Evolutionary conservation across 2,329 filamentous ascomycete species (phyloP), one percentile per base, ranked within the genome.

Genomic region (Neoscytalidium dimidiatum): DNA sequence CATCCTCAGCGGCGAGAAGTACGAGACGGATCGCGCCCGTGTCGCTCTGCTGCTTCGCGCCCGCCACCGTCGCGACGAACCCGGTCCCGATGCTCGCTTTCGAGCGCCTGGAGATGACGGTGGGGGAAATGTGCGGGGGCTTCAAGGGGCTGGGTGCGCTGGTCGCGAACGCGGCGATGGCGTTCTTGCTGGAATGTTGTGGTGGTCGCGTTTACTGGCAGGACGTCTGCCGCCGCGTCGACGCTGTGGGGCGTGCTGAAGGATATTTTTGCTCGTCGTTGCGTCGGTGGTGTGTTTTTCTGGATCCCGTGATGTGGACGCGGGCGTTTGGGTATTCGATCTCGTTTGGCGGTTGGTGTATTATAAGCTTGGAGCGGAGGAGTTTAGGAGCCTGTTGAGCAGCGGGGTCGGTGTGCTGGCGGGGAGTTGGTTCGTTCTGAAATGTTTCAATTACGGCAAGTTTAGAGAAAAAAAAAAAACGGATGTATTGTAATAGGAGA

Each of bases 1-100:
- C 66, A 85, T 95, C 49, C 86, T 95, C 71, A 93, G 89, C 82
- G 91, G 89, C 43, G 85, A 89, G 60, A 91, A 94, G 80, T 94
- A 90, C 86, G 94, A 94, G 87, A 95, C 95, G 92, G 92, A 95
- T 77, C 92, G n/a, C 92, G 19, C 83, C 95, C 26, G 92, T 95
- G 62, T 95, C 92, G 31, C 86, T 95, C 13, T 95, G 95, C 86
- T 95, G 95, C 84, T 95, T 94, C 72, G 92, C 92, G 2, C 92
- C 92, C 14, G 88, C 92, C 64, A 95, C 92, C 79, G 92, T 92
- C 51, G 80, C 86, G 75, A 93, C 95, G 87, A 95, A 95, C 82
- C 86, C 26, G 13, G 88, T 70, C 74, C 87, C 13, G 86, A 53
- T 90, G 90, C 64, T 81, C 94, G 31, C 80, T 74, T 88, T 89